Evolutionary conservation across 2,329 filamentous ascomycete species (phyloP).

Genomic region (Ascochyta rabiei): DNA sequence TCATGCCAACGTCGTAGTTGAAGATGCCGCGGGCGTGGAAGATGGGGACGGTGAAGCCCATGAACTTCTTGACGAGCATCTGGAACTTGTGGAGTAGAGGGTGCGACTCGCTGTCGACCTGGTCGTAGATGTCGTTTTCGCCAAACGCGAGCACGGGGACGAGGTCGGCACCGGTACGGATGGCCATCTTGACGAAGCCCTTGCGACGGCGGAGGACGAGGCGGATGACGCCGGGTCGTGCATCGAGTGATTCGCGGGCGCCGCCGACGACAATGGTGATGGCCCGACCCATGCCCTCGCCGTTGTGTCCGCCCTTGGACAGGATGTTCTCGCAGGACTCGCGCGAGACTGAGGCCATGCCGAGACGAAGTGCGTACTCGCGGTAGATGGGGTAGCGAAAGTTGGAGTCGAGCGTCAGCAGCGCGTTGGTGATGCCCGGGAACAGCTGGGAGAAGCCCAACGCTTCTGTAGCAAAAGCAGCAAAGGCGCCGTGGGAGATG

Average conservation of each 20-base stretch:
- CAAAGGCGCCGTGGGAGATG: conserved; percentile 95
- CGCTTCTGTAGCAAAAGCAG: conserved; percentile 87
- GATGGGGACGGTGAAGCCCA: conserved; percentile 91
- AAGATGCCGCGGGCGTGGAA: conserved; percentile 92
- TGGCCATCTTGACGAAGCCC: conserved; percentile 91
- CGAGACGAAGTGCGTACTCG: conserved; percentile 90
- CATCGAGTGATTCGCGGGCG: conserved; percentile 88
- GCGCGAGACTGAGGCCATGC: conserved; percentile 85
- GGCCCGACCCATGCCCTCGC: conserved; percentile 87
- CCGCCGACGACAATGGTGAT: conserved; percentile 96
- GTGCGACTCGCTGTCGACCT: conserved; percentile 77
- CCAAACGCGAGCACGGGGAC: conserved; percentile 93
- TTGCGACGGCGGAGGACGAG: conserved; percentile 84
- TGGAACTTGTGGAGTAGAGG: conserved; percentile 82
- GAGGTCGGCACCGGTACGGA: conserved; percentile 89
- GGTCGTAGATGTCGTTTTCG: conserved; percentile 95
- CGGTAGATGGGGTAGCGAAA: conserved; percentile 93
- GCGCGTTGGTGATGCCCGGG: conserved; percentile 91
- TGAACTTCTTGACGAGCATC: conserved; percentile 79
- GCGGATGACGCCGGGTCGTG: conserved; percentile 75
- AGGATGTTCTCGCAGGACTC: conserved; percentile 91
- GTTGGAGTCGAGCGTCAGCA: conserved; percentile 93
- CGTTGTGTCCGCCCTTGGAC: conserved; percentile 75
- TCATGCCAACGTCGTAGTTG: conserved; percentile 95
- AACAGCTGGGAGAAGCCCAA: conserved; percentile 87